phyloP scores from a whole-genome alignment of 352 stramenopile species.

The Aphanomyces cochlioides region DNA sequence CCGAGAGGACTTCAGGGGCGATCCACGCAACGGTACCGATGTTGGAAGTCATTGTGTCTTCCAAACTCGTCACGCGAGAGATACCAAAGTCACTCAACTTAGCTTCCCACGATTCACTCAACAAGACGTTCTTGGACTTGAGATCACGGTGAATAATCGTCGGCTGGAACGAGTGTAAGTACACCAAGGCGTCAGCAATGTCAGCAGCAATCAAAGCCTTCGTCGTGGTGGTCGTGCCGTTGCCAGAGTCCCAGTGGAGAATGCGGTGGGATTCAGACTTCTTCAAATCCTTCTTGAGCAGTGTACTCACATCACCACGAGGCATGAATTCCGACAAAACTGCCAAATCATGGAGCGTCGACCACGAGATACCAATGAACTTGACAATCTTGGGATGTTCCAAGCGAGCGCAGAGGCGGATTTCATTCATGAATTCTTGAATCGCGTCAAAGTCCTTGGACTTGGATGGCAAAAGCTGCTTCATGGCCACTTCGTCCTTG shows the following conservation, averaged over 20 bases:
- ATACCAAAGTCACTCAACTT: slow-evolving; percentile 30
- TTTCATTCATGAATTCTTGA: slow-evolving; percentile 38
- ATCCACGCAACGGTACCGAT: slow-evolving; percentile 29
- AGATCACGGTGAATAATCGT: slow-evolving; percentile 30
- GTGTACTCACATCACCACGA: slow-evolving; percentile 47
- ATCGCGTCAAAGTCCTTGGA: slow-evolving; percentile 29
- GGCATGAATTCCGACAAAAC: slow-evolving; percentile 64
- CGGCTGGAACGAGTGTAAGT: slow-evolving; percentile 28
- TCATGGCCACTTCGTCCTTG: slow-evolving; percentile 40
- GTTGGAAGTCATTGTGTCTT: slow-evolving; percentile 30
- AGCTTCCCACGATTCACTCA: slow-evolving; percentile 28
- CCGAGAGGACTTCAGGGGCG: slow-evolving; percentile 25
- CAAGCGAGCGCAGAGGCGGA: slow-evolving; percentile 44
- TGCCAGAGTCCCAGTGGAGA: slow-evolving; percentile 12
- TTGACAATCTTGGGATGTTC: slow-evolving; percentile 66
- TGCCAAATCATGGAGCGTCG: slow-evolving; percentile 45
- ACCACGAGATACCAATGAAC: slow-evolving; percentile 63
- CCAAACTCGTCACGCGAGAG: slow-evolving; percentile 25
- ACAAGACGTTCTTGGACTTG: slow-evolving; percentile 29
- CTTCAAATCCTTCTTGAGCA: slow-evolving; percentile 43
- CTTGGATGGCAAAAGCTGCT: slow-evolving; percentile 41
- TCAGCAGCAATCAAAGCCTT: slow-evolving; percentile 25
- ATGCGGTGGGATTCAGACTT: slow-evolving; percentile 9
- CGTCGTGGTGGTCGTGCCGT: slow-evolving; percentile 2
- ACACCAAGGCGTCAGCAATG: slow-evolving; percentile 18